Conservation (phyloP, 1,139 yeast genomes). For the Taiozyma onychis region DNA sequence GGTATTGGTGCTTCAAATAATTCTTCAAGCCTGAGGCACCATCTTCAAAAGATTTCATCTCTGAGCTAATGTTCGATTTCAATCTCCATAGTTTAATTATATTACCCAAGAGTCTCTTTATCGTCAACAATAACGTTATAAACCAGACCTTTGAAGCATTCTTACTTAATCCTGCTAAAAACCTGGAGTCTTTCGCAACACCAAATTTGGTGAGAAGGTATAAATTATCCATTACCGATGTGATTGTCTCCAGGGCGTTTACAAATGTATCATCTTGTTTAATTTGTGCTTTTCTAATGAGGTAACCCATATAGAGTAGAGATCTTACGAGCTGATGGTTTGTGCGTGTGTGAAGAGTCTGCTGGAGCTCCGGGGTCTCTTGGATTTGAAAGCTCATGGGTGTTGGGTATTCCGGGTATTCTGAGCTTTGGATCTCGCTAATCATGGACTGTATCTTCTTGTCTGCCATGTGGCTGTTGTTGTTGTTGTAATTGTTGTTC, state of each 20-base stretch:
- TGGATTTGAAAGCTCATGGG: background rate
- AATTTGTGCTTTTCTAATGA: conserved; percentile 6
- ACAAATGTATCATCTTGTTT: conserved; percentile 9
- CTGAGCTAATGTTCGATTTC: conserved; percentile 9
- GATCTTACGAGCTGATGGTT: conserved; percentile 20
- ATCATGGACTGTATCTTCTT: background rate
- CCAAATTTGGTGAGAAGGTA: conserved; percentile 20
- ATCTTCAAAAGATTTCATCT: conserved; percentile 7
- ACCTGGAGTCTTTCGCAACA: conserved; percentile 13
- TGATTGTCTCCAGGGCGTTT: conserved; percentile 18
- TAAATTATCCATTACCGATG: conserved; percentile 21
- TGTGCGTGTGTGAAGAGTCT: conserved; percentile 2
- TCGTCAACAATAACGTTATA: conserved; percentile 16
- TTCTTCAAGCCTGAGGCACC: conserved; percentile 8
- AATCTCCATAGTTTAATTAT: conserved; percentile 11
- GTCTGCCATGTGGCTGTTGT: background rate
- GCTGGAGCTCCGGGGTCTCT: background rate
- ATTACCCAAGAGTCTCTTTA: conserved; percentile 12
- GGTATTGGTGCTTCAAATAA: conserved; percentile 15
- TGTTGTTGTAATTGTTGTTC: too few species aligned
- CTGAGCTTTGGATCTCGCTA: background rate
- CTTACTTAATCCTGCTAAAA: conserved; percentile 8
- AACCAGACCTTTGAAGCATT: conserved; percentile 24
- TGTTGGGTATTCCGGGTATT: background rate
- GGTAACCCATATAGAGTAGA: conserved; percentile 19